Evolutionary conservation across 1,284 basidiomycete species (phyloP).

Genomic region (Fistulina hepatica): DNA sequence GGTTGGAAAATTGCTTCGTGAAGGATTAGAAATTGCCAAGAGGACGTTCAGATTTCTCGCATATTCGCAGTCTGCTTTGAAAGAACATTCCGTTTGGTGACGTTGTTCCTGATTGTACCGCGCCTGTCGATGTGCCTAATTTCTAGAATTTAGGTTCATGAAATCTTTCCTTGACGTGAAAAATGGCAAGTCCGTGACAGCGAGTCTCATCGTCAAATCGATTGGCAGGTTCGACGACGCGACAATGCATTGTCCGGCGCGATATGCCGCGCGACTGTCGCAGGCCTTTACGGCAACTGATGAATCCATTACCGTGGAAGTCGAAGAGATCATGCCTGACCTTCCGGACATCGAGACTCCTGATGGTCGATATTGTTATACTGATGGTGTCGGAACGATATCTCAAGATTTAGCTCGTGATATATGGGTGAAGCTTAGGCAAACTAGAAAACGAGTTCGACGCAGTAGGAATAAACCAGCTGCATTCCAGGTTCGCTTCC

Average conservation of each 20-base stretch:
- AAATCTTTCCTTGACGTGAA: conserved; percentile 32
- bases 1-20: conserved; percentile 21
- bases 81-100: conserved; percentile 49
- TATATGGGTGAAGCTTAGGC: conserved; percentile 37
- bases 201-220: conserved; percentile 36
- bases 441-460: conserved; percentile 27
- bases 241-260: conserved; percentile 48
- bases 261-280: conserved; percentile 60
- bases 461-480: conserved; percentile 29
- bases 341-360: conserved; percentile 34
- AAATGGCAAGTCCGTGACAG: conserved; percentile 25
- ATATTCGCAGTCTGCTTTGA: conserved; percentile 38
- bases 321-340: conserved; percentile 40
- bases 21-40: conserved; percentile 23
- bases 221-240: conserved; percentile 41
- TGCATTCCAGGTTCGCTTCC: conserved; percentile 49
- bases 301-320: conserved; percentile 38
- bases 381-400: conserved; percentile 62
- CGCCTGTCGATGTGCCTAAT: background rate
- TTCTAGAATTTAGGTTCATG: conserved; percentile 28
- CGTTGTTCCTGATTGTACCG: conserved; percentile 13
- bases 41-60: conserved; percentile 31
- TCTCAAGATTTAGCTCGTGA: conserved; percentile 43
- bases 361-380: conserved; percentile 36
- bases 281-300: conserved; percentile 68